Percentiles rank a stretch among this genome's conserved stretches.
Evolutionary conservation across 2,329 filamentous ascomycete genomes (phyloP).

Genomic region (Penicillium sp.): DNA sequence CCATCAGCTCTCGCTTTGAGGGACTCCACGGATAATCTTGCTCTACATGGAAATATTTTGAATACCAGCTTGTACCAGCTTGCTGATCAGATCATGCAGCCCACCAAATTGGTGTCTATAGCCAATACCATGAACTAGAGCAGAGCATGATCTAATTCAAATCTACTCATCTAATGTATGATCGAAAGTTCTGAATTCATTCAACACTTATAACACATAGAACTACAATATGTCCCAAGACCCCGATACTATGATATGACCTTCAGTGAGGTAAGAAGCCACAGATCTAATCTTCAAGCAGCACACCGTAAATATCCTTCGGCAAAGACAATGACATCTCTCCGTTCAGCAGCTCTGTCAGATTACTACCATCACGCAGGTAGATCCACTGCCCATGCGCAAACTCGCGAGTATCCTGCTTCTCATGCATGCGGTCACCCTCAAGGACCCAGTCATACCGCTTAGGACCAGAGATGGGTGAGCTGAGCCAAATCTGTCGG

Average conservation of each 20-base stretch:
- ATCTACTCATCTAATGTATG: neutral
- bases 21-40: neutral
- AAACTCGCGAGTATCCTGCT: slow-evolving; percentile 64
- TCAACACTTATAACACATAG: slow-evolving; percentile 2
- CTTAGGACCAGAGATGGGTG: slow-evolving; percentile 86
- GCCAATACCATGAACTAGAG: neutral
- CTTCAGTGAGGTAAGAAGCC: neutral
- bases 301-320: slow-evolving; percentile 36
- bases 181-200: neutral
- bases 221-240: slow-evolving; percentile 3
- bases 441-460: slow-evolving; percentile 84
- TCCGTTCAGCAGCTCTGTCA: slow-evolving; percentile 70
- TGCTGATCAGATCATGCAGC: neutral
- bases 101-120: neutral
- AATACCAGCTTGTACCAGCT: neutral
- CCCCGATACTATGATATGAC: neutral
- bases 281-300: slow-evolving; percentile 18
- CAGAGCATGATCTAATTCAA: neutral
- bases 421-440: slow-evolving; percentile 71
- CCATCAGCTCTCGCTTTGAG: neutral
- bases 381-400: slow-evolving; percentile 79
- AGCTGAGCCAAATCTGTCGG: slow-evolving; percentile 95
- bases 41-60: neutral
- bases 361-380: slow-evolving; percentile 73
- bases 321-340: slow-evolving; percentile 71